Percentiles rank a stretch among this genome's conserved stretches.
phyloP scores from a whole-genome alignment of 345 rosid genomes.

The Firmiana major region DNA sequence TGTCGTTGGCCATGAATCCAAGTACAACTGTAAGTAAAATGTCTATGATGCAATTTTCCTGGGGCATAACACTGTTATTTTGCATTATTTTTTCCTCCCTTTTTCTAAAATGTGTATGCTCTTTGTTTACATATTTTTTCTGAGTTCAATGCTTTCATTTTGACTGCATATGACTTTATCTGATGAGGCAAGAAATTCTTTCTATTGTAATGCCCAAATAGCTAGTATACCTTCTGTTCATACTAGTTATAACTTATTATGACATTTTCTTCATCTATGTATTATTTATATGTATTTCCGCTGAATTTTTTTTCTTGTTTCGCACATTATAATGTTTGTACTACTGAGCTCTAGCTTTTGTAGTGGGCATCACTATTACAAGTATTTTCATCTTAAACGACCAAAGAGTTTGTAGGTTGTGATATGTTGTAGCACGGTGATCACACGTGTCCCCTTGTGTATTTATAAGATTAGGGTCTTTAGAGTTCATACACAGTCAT shows the following conservation, averaged over 20 bases:
- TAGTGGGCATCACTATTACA: neutral
- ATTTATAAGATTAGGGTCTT: neutral
- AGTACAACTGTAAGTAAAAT: conserved; percentile 72
- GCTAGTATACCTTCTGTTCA: neutral
- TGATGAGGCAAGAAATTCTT: neutral
- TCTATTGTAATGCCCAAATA: neutral
- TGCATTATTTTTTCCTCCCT: neutral
- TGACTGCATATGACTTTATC: neutral
- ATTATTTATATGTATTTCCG: neutral
- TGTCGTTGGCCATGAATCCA: conserved; percentile 79
- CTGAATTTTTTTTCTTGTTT: neutral
- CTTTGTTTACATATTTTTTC: neutral
- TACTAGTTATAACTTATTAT: conserved; percentile 2
- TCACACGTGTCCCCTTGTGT: neutral
- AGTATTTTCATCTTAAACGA: neutral
- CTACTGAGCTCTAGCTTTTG: neutral
- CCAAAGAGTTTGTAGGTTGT: neutral
- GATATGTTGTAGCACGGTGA: neutral
- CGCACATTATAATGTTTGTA: neutral
- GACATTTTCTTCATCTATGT: conserved; percentile 3
- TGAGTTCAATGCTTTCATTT: neutral
- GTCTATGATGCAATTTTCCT: neutral
- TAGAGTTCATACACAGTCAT: neutral
- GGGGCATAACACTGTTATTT: neutral
- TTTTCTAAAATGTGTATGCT: neutral